Percentiles rank a stretch among this genome's conserved stretches.
Conservation (phyloP, 108 stramenopile species). For the Stephanodiscus minutulus region DNA sequence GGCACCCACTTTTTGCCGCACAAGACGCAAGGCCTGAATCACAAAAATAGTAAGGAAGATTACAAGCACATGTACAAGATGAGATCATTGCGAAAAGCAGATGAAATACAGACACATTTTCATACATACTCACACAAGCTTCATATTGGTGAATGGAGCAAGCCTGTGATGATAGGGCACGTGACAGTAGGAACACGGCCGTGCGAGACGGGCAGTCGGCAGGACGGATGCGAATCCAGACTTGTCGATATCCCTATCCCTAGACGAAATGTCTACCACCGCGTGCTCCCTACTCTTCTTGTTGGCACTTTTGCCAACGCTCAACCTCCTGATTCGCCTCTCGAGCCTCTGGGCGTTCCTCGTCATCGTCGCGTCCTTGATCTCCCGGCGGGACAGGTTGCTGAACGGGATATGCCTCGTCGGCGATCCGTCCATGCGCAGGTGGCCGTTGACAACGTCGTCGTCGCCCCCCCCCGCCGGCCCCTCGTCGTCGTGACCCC, state of each 20-base stretch:
- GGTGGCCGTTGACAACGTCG: constrained; percentile 13
- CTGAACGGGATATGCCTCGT: constrained; percentile 29
- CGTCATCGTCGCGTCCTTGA: constrained; percentile 44
- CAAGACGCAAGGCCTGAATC: constrained; percentile 69
- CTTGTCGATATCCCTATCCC: constrained; percentile 40
- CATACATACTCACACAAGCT: constrained; percentile 57
- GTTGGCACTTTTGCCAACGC: constrained; percentile 28
- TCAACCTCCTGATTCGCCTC: constrained; percentile 39
- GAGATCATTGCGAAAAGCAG: not conserved
- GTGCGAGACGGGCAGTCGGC: constrained; percentile 62
- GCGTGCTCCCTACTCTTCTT: constrained; percentile 11
- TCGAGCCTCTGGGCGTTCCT: constrained; percentile 44
- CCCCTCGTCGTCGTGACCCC: constrained; percentile 6
- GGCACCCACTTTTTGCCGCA: constrained; percentile 98
- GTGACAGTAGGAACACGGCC: constrained; percentile 93
- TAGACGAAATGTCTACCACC: not conserved
- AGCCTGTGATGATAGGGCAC: constrained; percentile 94
- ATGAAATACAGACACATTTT: not conserved
- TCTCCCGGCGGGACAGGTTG: constrained; percentile 32
- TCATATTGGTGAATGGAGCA: constrained; percentile 96
- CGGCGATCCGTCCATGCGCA: constrained; percentile 21
- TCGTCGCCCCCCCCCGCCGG: constrained; percentile 7
- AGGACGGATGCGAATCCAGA: constrained; percentile 40
- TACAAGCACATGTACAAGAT: not conserved
- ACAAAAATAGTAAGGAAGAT: not conserved